These are phyloP conservation scores for Thelonectria rubi DNA, from an alignment of 2,329 filamentous ascomycete genomes.

Conservation along the genomic window DNA sequence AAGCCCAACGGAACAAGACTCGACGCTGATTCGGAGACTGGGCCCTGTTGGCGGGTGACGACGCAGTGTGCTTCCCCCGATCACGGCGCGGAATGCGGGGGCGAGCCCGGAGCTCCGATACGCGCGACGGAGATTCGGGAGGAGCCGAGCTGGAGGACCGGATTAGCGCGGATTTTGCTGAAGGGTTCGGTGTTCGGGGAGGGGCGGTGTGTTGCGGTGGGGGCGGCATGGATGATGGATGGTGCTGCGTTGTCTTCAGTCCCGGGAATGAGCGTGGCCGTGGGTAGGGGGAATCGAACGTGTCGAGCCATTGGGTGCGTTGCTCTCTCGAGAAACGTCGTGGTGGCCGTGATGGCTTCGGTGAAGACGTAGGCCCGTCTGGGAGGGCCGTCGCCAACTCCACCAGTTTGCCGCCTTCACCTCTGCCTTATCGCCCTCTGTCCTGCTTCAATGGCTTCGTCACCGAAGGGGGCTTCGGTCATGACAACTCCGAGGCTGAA, in stretches of 20 bases:
- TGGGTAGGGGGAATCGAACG: slow-evolving; percentile 3
- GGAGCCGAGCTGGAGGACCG: slow-evolving; percentile 39
- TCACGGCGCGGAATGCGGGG: slow-evolving; percentile 41
- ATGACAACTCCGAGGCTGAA: slow-evolving; percentile 35
- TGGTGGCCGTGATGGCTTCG: not conserved
- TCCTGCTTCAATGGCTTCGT: not conserved
- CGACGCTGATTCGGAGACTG: slow-evolving; percentile 18
- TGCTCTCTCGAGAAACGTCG: not conserved
- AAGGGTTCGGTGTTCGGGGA: slow-evolving; percentile 5
- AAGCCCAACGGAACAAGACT: slow-evolving; percentile 3
- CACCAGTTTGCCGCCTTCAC: slow-evolving; percentile 11
- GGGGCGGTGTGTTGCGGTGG: slow-evolving; percentile 31
- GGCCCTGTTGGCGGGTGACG: slow-evolving; percentile 9
- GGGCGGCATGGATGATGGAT: slow-evolving; percentile 5
- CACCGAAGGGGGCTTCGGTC: slow-evolving; percentile 23
- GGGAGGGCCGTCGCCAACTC: slow-evolving; percentile 6
- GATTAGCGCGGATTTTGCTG: slow-evolving; percentile 14
- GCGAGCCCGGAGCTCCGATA: slow-evolving; percentile 40
- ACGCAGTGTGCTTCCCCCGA: slow-evolving; percentile 27
- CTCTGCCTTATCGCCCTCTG: slow-evolving; percentile 4
- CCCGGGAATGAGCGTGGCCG: slow-evolving; percentile 9
- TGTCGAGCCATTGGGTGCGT: not conserved
- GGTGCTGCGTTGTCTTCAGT: slow-evolving; percentile 2
- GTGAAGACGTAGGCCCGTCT: slow-evolving; percentile 11
- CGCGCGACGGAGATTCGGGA: slow-evolving; percentile 40